Conservation (phyloP, 306 rosid genomes). For the Alnus rubra region DNA sequence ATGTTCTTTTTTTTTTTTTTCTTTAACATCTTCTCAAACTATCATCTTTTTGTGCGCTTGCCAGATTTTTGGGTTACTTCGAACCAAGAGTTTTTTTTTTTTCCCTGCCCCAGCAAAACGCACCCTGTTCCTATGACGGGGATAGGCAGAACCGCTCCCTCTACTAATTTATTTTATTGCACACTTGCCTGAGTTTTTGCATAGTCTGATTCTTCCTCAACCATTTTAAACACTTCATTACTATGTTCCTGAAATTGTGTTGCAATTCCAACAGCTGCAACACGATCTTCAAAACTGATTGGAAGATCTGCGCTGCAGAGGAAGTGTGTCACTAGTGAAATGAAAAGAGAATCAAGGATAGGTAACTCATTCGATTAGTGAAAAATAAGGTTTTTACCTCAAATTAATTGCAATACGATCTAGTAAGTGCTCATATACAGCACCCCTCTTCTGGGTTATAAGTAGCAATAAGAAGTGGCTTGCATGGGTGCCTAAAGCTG, state of each 20-base stretch:
- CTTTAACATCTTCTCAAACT: no score
- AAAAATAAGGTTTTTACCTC: constrained; percentile 57
- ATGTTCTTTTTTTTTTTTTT: no score
- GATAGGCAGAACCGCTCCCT: constrained; percentile 1
- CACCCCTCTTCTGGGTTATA: constrained; percentile 99
- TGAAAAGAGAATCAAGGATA: constrained; percentile 20
- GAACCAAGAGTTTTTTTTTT: background rate
- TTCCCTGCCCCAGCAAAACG: background rate
- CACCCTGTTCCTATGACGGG: background rate
- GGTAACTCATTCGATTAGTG: constrained; percentile 23
- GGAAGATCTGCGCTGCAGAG: constrained; percentile 96
- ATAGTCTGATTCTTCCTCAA: constrained; percentile 80
- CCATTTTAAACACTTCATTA: constrained; percentile 67
- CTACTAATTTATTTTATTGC: constrained; percentile 14
- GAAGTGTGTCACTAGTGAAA: constrained; percentile 47
- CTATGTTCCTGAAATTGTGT: constrained; percentile 85
- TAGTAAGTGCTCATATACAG: constrained; percentile 88
- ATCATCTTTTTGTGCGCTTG: no score
- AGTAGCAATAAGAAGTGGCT: constrained; percentile 95
- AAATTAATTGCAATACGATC: constrained; percentile 93
- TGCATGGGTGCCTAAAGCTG: constrained; percentile 94
- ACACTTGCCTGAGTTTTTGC: constrained; percentile 88
- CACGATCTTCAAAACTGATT: constrained; percentile 90
- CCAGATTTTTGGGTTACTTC: no score
- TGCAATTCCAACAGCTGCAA: constrained; percentile 92